Evolutionary conservation across 176 grass and related monocot species (phyloP).

Genomic region (Oryza nivara): DNA sequence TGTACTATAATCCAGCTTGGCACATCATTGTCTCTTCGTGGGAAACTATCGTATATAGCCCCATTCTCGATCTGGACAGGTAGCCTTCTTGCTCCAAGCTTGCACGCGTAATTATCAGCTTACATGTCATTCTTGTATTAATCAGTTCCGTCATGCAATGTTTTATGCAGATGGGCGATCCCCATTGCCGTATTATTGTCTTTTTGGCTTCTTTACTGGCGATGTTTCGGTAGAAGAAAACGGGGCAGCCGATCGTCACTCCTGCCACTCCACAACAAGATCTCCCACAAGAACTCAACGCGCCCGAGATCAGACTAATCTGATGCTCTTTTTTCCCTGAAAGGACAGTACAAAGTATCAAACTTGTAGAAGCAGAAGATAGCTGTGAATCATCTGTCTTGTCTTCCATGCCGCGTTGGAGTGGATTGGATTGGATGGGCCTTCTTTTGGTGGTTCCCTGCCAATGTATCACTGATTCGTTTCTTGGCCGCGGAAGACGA

Average conservation of each 20-base stretch:
- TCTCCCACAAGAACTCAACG: conserved; percentile 54
- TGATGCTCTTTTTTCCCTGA: not conserved
- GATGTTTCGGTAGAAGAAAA: conserved; percentile 83
- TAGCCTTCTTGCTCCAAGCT: conserved; percentile 28
- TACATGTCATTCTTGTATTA: not conserved
- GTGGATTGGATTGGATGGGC: conserved; percentile 36
- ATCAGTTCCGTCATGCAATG: not conserved
- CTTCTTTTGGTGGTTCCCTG: conserved; percentile 56
- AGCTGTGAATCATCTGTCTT: not conserved
- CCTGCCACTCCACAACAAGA: conserved; percentile 80
- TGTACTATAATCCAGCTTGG: conserved; percentile 97
- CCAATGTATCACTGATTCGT: conserved; percentile 38
- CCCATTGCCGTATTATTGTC: conserved; percentile 68
- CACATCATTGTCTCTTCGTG: conserved; percentile 90
- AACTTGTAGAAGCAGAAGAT: conserved; percentile 32
- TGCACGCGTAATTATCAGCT: not conserved
- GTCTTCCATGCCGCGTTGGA: conserved; percentile 16
- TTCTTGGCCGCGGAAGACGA: conserved; percentile 27
- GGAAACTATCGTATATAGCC: conserved; percentile 96
- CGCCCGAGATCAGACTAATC: conserved; percentile 80
- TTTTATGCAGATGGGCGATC: conserved; percentile 80
- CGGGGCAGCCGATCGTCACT: conserved; percentile 51
- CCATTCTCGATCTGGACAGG: conserved; percentile 95
- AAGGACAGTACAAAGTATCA: conserved; percentile 17
- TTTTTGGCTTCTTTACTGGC: conserved; percentile 76